Percentiles rank a stretch among this genome's conserved stretches.
phyloP scores from a whole-genome alignment of 2,329 filamentous ascomycete genomes.

The Aspergillus hiratsukae region DNA sequence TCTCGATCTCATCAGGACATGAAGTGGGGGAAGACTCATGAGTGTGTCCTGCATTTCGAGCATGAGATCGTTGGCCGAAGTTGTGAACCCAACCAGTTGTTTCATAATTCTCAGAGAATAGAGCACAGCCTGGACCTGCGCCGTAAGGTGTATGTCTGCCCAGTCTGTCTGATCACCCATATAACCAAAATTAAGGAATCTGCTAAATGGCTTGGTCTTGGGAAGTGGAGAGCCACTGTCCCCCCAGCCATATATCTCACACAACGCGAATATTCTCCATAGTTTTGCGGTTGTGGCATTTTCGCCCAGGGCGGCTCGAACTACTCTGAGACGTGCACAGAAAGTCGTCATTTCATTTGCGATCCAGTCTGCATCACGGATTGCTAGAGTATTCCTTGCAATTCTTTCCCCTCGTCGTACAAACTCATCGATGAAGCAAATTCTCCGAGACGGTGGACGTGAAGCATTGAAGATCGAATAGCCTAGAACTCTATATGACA shows the following conservation, averaged over 20 bases:
- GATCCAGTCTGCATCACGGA: conserved; percentile 19
- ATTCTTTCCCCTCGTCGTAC: conserved; percentile 36
- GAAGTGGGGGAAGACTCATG: conserved; percentile 24
- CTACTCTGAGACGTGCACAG: conserved; percentile 17
- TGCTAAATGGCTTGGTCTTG: conserved; percentile 15
- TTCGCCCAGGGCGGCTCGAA: conserved; percentile 12
- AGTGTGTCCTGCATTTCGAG: conserved; percentile 18
- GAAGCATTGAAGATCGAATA: conserved; percentile 50
- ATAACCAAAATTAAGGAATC: conserved; percentile 27
- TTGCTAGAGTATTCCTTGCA: conserved; percentile 21
- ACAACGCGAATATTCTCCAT: conserved; percentile 35
- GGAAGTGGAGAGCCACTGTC: conserved; percentile 12
- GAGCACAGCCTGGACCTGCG: conserved; percentile 56
- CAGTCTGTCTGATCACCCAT: conserved; percentile 44
- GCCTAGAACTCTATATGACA: conserved; percentile 48
- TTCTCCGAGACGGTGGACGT: conserved; percentile 19
- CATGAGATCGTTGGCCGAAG: conserved; percentile 17
- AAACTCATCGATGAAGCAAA: conserved; percentile 27
- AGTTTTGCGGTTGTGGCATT: conserved; percentile 12
- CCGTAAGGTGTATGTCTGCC: conserved; percentile 58
- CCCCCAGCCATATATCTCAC: conserved; percentile 23
- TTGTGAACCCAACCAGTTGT: conserved; percentile 43
- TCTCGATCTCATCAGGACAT: conserved; percentile 25
- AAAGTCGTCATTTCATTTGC: conserved; percentile 16
- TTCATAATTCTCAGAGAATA: conserved; percentile 61